Evolutionary conservation across 495 filamentous ascomycete genomes (phyloP), one percentile per base, ranked within the genome.

Genomic region (Xylaria palmicola): DNA sequence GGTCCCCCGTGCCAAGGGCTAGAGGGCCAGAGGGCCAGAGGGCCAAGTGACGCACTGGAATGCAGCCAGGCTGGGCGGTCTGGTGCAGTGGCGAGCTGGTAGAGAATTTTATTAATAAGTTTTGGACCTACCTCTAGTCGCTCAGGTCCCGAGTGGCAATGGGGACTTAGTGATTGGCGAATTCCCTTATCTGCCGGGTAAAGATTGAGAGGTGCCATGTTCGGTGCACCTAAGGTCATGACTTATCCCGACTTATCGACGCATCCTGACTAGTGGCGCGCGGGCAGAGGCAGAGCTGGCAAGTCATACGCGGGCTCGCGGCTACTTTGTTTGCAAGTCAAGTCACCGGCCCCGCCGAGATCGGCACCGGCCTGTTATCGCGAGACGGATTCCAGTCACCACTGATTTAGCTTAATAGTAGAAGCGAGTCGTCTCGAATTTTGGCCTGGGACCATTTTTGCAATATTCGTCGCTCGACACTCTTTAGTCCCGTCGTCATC

Each of bases 291-390:
- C n/a, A n/a, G n/a, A n/a, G n/a, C n/a, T n/a, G n/a, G n/a, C n/a
- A n/a, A n/a, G n/a, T n/a, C n/a, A n/a, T n/a, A n/a, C n/a, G n/a
- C n/a, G n/a, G n/a, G n/a, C n/a, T n/a, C n/a, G n/a, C n/a, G n/a
- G n/a, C n/a, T n/a, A n/a, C n/a, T n/a, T n/a, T n/a, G n/a, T n/a
- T n/a, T n/a, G n/a, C n/a, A 27, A 44, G 58, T 45, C 51, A 43
- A 62, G 59, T 62, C 59, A 62, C 34, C n/a, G 36, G 30, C 1
- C 22, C 24, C 29, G 59, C 59, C 59, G 59, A 62, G 37, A 62
- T 62, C 59, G 59, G 59, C 59, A 62, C 51, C 6, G 26, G 20
- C 17, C 59, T 40, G 50, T 40, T 55, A 55, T 62, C 59, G 39
- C 39, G 59, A 50, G 17, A 37, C 37, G 7, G 13, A 54, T 8